phyloP scores from a whole-genome alignment of 768 basidiomycete species.

The Leccinum variicolor region DNA sequence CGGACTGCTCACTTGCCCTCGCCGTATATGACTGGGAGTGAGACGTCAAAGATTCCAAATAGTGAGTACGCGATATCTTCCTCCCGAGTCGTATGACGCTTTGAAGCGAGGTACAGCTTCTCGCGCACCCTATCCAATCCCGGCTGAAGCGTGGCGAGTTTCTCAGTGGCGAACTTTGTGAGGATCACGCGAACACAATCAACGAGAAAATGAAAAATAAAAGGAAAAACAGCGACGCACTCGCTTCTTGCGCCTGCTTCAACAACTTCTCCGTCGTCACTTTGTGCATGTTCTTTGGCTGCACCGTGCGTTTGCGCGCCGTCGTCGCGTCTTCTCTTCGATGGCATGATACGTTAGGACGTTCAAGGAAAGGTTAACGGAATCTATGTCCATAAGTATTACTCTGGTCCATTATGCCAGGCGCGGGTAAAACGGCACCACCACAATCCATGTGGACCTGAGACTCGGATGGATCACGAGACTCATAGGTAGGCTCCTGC shows the following conservation, averaged over 20 bases:
- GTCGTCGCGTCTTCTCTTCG: background rate
- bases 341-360: background rate
- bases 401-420: background rate
- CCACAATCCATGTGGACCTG: background rate
- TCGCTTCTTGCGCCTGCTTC: constrained; percentile 12
- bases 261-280: constrained; percentile 16
- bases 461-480: no score
- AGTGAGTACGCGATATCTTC: no score
- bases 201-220: background rate
- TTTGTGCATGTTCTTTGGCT: constrained; percentile 2
- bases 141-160: no score
- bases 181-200: background rate
- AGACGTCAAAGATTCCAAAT: no score
- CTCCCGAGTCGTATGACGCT: no score
- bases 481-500: background rate
- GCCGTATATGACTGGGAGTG: no score
- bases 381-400: background rate
- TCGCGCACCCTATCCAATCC: no score
- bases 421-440: background rate
- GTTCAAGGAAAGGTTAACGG: no score
- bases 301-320: constrained; percentile 14
- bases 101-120: no score
- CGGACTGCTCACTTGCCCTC: no score
- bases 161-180: no score
- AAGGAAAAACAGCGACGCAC: constrained; percentile 13